These are phyloP conservation scores for Prunus salicina DNA, from an alignment of 306 rosid genomes.

Conservation along the genomic window DNA sequence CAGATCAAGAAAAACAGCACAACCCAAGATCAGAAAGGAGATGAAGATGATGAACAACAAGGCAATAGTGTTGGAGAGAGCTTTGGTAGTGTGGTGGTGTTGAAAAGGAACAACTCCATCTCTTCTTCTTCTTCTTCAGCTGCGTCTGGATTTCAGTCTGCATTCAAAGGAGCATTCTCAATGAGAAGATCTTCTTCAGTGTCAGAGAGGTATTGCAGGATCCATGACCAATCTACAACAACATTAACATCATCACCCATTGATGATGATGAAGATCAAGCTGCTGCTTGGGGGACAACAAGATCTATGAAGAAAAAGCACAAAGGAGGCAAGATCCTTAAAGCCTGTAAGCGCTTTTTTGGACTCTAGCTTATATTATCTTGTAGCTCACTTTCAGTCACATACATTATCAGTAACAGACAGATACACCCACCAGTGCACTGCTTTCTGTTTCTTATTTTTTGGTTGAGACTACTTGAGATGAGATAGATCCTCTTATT, in stretches of 20 bases:
- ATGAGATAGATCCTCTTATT: neutral
- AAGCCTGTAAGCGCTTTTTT: conserved; percentile 69
- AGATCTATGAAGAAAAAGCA: conserved; percentile 30
- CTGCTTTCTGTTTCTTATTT: neutral
- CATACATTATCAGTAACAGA: neutral
- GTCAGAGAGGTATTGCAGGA: conserved; percentile 74
- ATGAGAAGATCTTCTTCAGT: conserved; percentile 74
- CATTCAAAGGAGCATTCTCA: conserved; percentile 52
- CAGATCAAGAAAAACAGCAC: conserved; percentile 7
- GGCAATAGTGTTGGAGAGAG: conserved; percentile 11
- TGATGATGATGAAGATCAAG: conserved; percentile 16
- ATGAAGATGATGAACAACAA: conserved; percentile 7
- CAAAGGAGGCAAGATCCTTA: conserved; percentile 52
- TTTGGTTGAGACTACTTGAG: neutral
- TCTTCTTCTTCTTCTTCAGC: conserved; percentile 27
- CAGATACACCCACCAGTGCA: neutral
- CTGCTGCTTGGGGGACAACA: neutral
- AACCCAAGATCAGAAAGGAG: neutral
- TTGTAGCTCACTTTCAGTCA: neutral
- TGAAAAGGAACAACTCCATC: conserved; percentile 45
- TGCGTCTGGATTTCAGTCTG: conserved; percentile 33
- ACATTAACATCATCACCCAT: conserved; percentile 30
- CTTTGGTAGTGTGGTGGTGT: conserved; percentile 18
- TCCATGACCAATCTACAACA: conserved; percentile 52
- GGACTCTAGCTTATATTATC: conserved; percentile 28